These are phyloP conservation scores for Solanum hybrid DNA, from an alignment of 305 asterid genomes.

Conservation along the genomic window DNA sequence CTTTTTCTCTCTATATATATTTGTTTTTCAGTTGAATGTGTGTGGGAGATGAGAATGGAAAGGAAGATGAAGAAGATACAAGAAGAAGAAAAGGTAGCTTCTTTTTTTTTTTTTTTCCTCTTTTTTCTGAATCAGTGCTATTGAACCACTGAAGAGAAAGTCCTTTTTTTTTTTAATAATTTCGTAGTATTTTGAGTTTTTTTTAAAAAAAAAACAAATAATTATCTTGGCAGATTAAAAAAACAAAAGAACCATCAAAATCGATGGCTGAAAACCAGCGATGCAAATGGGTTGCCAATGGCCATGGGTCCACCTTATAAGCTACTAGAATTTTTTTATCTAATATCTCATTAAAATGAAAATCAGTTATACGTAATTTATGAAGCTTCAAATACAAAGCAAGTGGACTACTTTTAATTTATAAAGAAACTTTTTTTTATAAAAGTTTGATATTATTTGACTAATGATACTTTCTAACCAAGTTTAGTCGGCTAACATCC, in stretches of 20 bases:
- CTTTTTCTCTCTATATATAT: not conserved
- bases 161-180: not conserved
- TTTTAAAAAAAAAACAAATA: too few species aligned
- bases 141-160: not conserved
- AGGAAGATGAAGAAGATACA: not conserved
- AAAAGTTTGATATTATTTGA: not conserved
- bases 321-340: not conserved
- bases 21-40: not conserved
- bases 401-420: too few species aligned
- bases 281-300: not conserved
- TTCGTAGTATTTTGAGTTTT: not conserved
- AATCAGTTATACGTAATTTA: too few species aligned
- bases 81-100: not conserved
- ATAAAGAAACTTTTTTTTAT: too few species aligned
- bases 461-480: not conserved
- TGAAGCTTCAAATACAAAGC: not conserved
- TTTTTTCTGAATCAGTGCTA: not conserved
- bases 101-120: not conserved
- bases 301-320: not conserved
- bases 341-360: not conserved
- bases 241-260: not conserved
- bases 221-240: not conserved
- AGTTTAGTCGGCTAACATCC: not conserved
- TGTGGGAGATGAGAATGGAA: not conserved
- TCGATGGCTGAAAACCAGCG: not conserved